phyloP scores from a whole-genome alignment of 805 yeast species.

The Candida methanosorbosa region DNA sequence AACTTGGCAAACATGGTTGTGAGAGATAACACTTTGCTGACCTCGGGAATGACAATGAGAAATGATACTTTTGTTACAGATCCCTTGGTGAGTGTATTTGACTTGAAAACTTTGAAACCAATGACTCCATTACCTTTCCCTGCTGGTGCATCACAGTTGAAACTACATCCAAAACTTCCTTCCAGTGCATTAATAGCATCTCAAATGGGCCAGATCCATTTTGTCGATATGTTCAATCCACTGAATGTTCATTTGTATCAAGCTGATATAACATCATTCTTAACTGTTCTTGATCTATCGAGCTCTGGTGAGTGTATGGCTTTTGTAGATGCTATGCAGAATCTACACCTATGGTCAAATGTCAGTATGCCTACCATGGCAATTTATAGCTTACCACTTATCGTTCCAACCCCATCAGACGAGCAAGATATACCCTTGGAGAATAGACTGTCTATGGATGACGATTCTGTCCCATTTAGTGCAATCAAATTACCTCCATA shows the following conservation, averaged over 20 bases:
- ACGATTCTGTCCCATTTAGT: slow-evolving; percentile 47
- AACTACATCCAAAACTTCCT: slow-evolving; percentile 81
- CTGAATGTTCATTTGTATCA: slow-evolving; percentile 57
- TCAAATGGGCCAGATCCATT: slow-evolving; percentile 72
- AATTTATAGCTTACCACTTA: slow-evolving; percentile 37
- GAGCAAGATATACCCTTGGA: slow-evolving; percentile 22
- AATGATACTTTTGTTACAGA: slow-evolving; percentile 54
- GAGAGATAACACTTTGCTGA: slow-evolving; percentile 56
- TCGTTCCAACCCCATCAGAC: slow-evolving; percentile 40
- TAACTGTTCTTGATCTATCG: slow-evolving; percentile 46
- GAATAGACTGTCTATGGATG: slow-evolving; percentile 28
- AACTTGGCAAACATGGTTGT: slow-evolving; percentile 57
- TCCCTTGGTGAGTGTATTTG: slow-evolving; percentile 78
- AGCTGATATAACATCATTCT: slow-evolving; percentile 41
- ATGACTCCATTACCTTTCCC: slow-evolving; percentile 80
- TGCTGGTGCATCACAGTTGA: slow-evolving; percentile 78
- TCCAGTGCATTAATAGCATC: slow-evolving; percentile 71
- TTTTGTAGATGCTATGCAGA: slow-evolving; percentile 56
- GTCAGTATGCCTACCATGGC: slow-evolving; percentile 33
- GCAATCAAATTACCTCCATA: slow-evolving; percentile 84
- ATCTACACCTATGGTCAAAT: slow-evolving; percentile 63
- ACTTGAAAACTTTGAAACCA: slow-evolving; percentile 61
- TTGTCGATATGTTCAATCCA: slow-evolving; percentile 79
- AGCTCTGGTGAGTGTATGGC: slow-evolving; percentile 71
- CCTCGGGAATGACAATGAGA: slow-evolving; percentile 74